Base-by-base conservation (phyloP, 257 asterid species). In the Plantago major region DNA sequence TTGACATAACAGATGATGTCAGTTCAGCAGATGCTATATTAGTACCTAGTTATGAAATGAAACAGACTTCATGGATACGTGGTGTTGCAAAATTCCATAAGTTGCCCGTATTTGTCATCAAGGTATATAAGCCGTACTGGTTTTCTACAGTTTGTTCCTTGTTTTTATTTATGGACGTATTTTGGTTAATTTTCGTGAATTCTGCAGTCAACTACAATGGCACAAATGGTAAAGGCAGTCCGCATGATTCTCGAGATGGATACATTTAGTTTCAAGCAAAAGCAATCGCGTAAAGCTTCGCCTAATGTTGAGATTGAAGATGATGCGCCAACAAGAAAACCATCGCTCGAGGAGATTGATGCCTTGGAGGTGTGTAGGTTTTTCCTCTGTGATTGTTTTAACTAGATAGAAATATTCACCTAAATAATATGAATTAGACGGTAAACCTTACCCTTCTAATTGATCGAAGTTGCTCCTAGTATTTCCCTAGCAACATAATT, bases 301-400 rank as follows among this genome's bases (percentile, higher is more conserved):
- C 66, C 57, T 3, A 88, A 82, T 66, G 83, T 86, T 49, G 91
- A 89, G 81, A 76, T 89, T 66, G 87, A 86, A 79, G 96, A 89
- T 37, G 99, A 89, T 60, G 91, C 85, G 14, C 99, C 99, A 37
- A 74, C 73, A 64, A 71, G 89, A 72, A 86, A 85, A 67, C 96
- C 96, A 42, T 89, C 97, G 9, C 68, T 92, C 43, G 99, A 92
- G 84, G 99, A 92, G 85, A 89, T 92, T 12, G 99, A 92, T 71
- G 98, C 98, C 55, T 81, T 92, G 78, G 98, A 92, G 96, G 98
- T 90, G 62, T 47, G 49, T 51, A 15, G 19, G 12, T 42, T 57
- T 62, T 46, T 62, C 13, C 65, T 55, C 48, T 5, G 15, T 58
- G 18, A 14, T 58, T 55, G 15, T 26, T 42, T 33, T 4, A 7